Percentiles rank a stretch among this genome's conserved stretches.
phyloP scores from a whole-genome alignment of 768 basidiomycete species.

The Boletus fagicola region DNA sequence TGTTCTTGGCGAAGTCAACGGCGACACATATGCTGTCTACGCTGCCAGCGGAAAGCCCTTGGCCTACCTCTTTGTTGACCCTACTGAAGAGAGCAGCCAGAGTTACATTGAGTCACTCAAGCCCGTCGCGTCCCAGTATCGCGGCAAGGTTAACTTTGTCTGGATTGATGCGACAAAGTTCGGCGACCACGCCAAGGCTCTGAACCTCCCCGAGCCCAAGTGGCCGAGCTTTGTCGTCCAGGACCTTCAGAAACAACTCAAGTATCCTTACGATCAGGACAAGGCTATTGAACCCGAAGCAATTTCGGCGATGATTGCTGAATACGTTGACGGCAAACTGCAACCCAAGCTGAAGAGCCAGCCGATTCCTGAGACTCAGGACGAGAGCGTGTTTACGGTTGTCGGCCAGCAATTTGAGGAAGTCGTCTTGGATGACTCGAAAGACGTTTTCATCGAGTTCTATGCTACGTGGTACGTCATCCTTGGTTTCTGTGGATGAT shows the following conservation, averaged over 20 bases:
- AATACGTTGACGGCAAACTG: conserved; percentile 71
- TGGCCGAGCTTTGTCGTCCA: conserved; percentile 97
- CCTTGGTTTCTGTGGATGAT: background rate
- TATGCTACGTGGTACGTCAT: conserved; percentile 87
- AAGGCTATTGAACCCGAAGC: conserved; percentile 56
- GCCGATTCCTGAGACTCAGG: conserved; percentile 79
- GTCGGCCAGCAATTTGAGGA: conserved; percentile 91
- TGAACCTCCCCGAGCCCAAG: conserved; percentile 80
- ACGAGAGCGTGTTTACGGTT: conserved; percentile 76
- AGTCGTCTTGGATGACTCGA: conserved; percentile 78
- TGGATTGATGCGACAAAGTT: conserved; percentile 97
- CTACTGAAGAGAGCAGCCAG: conserved; percentile 62
- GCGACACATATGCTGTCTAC: conserved; percentile 90
- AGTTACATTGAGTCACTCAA: conserved; percentile 63
- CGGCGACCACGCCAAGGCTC: conserved; percentile 90
- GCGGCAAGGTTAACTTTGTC: conserved; percentile 92
- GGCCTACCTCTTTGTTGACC: conserved; percentile 93
- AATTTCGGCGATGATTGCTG: conserved; percentile 57
- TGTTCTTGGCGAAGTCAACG: conserved; percentile 86
- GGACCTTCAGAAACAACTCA: conserved; percentile 77
- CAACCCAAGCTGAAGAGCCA: conserved; percentile 86
- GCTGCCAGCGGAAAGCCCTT: conserved; percentile 81
- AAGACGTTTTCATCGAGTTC: conserved; percentile 97
- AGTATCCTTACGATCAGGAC: conserved; percentile 81
- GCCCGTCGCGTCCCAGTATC: conserved; percentile 77